Evolutionary conservation across 805 yeast species (phyloP).

Genomic region (Zygotorulaspora florentina): DNA sequence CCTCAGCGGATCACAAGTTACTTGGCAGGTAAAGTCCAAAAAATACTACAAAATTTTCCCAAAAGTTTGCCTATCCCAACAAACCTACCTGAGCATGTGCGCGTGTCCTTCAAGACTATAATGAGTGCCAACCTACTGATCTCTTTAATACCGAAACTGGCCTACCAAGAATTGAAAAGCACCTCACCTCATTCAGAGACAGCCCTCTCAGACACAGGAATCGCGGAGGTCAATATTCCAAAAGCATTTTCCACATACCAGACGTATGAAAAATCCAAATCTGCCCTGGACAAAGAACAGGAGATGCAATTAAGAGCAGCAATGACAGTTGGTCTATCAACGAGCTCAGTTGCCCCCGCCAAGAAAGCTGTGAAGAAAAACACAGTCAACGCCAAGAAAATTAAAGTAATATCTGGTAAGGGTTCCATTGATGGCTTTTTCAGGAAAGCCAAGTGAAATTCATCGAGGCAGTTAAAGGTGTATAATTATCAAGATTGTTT

Average conservation of each 20-base stretch:
- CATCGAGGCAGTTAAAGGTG: too few species aligned
- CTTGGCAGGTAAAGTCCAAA: conserved; percentile 38
- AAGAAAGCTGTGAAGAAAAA: conserved; percentile 28
- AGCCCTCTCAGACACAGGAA: background rate
- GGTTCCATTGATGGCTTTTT: conserved; percentile 73
- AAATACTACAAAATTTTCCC: conserved; percentile 40
- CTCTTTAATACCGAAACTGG: conserved; percentile 45
- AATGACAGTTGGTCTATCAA: conserved; percentile 28
- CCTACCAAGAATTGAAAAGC: conserved; percentile 26
- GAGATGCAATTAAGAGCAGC: conserved; percentile 32
- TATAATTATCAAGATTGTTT: too few species aligned
- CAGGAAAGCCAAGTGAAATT: conserved; percentile 33
- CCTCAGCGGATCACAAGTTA: conserved; percentile 36
- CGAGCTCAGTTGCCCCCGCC: conserved; percentile 15
- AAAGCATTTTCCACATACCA: conserved; percentile 35
- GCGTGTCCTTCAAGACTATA: conserved; percentile 35
- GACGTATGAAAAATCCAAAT: conserved; percentile 20
- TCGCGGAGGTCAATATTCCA: conserved; percentile 18
- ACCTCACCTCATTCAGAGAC: conserved; percentile 12
- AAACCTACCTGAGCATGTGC: conserved; percentile 32
- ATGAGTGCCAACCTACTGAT: conserved; percentile 42
- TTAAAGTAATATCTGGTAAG: conserved; percentile 49
- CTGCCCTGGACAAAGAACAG: conserved; percentile 23
- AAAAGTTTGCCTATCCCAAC: conserved; percentile 31
- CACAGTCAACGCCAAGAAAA: conserved; percentile 34